phyloP scores from a whole-genome alignment of 2,329 filamentous ascomycete species.

The Diaporthe vaccinii region DNA sequence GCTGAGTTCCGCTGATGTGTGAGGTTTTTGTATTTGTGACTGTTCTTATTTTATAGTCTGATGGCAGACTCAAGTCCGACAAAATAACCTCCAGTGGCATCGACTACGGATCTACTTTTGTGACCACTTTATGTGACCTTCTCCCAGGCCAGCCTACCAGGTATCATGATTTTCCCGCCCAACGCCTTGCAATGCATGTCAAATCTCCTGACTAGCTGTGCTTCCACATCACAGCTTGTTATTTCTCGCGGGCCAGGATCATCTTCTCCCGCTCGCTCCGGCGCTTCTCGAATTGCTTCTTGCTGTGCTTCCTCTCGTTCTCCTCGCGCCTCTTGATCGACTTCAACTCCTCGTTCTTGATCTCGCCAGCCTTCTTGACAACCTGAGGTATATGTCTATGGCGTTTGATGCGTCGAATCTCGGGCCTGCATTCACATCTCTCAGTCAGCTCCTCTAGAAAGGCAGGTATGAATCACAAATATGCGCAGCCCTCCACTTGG shows the following conservation, averaged over 20 bases:
- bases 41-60: not conserved
- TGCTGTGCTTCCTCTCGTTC: conserved; percentile 92
- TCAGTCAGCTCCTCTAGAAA: not conserved
- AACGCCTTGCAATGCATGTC: conserved; percentile 42
- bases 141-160: conserved; percentile 23
- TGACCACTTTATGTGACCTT: conserved; percentile 1
- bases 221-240: conserved; percentile 34
- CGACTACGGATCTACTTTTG: not conserved
- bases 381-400: conserved; percentile 93
- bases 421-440: conserved; percentile 63
- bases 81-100: not conserved
- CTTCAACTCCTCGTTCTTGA: conserved; percentile 90
- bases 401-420: conserved; percentile 89
- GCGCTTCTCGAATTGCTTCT: conserved; percentile 78
- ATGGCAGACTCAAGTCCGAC: not conserved
- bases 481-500: not conserved
- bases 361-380: conserved; percentile 95
- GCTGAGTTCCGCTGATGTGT: not conserved
- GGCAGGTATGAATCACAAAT: not conserved
- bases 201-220: not conserved
- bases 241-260: conserved; percentile 77
- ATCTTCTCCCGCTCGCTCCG: conserved; percentile 85
- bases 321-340: conserved; percentile 92
- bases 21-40: too few relatives aligned
- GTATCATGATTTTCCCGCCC: conserved; percentile 40